These are phyloP conservation scores for Colletotrichum sp. DNA, from an alignment of 2,329 filamentous ascomycete species.

Conservation along the genomic window DNA sequence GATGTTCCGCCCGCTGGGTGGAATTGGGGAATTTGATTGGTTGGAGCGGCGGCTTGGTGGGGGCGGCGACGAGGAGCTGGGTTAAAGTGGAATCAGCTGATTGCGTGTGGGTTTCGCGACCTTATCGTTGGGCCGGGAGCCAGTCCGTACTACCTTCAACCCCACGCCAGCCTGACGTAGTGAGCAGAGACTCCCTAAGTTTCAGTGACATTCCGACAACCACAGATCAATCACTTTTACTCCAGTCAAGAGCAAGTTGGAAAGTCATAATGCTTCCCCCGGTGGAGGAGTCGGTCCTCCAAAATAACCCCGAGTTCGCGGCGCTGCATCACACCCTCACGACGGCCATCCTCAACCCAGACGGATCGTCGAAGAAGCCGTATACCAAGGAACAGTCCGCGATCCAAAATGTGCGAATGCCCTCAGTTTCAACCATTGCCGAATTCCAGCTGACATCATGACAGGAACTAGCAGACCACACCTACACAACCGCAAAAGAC, in stretches of 20 bases:
- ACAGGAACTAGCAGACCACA: constrained; percentile 55
- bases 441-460: background rate
- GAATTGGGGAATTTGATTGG: background rate
- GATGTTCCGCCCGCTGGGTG: constrained; percentile 5
- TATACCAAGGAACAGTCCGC: constrained; percentile 53
- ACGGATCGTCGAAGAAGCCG: constrained; percentile 62
- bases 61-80: background rate
- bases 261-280: constrained; percentile 57
- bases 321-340: constrained; percentile 61
- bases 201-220: background rate
- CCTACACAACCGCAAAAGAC: constrained; percentile 52
- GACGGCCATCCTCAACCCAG: constrained; percentile 57
- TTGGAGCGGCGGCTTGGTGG: fast-evolving
- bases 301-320: constrained; percentile 65
- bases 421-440: background rate
- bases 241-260: background rate
- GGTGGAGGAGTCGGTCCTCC: constrained; percentile 57
- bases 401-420: constrained; percentile 50
- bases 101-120: constrained; percentile 35
- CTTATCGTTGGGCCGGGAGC: background rate
- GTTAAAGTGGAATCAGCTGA: constrained; percentile 36
- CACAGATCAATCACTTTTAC: background rate
- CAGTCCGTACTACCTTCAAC: background rate
- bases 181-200: background rate
- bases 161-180: background rate